Evolutionary conservation across 495 filamentous ascomycete species (phyloP), one percentile per base, ranked within the genome.

Genomic region (Penicillium daleae): DNA sequence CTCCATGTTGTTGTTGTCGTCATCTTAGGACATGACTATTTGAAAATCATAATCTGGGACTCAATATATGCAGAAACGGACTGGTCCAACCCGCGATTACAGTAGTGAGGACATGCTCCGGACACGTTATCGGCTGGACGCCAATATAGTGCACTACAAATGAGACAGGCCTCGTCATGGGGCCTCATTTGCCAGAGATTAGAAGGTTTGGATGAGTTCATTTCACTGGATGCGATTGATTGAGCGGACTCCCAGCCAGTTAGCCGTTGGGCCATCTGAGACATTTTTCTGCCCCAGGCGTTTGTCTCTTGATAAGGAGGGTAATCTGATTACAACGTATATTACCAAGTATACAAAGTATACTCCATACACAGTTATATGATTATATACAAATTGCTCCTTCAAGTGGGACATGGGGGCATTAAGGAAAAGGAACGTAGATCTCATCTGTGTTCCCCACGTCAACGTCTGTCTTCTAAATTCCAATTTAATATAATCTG

Each of bases 241-340:
- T n/a, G n/a, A 13, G n/a, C 8, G 19, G 42, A 12, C 35, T 21
- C 21, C 21, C 19, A 9, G 21, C 42, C 29, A 32, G 10, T 29
- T 19, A 32, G 49, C 49, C 49, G 49, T 52, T 52, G 51, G 54
- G 19, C 51, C 51, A 54, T n/a, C 29, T 54, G 51, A 54, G 51
- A 54, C 51, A 54, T 53, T 53, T 53, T 31, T 9, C n/a, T 21
- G n/a, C 50, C 50, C 51, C 54, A 56, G 54, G 54, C 24, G 54
- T 54, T 39, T 56, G 54, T 33, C 31, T 15, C 27, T 22, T 21
- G 42, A 46, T 46, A 46, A 46, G 19, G 17, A 24, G 42, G 22
- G 42, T 46, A 46, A 46, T 46, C 42, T 22, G 2, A 46, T 22
- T 46, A 46, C 42, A 46, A 10, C 6, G 2, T 10, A 5, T 10